Conservation (phyloP, 352 stramenopile species). For the Globisporangium barbulae region DNA sequence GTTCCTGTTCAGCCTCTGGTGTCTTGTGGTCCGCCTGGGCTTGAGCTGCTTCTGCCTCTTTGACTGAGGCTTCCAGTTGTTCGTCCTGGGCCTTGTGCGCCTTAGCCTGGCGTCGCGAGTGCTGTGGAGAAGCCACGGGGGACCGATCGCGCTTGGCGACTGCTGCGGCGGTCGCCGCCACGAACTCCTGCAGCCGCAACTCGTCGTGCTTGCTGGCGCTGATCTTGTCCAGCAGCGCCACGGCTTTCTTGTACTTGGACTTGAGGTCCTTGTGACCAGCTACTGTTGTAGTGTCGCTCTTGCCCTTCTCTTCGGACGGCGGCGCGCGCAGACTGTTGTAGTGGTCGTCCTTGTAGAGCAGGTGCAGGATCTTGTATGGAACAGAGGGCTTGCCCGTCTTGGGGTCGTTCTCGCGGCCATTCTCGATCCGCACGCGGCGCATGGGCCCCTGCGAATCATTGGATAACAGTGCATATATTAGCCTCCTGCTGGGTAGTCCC, state of each 20-base stretch:
- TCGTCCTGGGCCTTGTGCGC: background rate
- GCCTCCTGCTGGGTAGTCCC: too few relatives aligned
- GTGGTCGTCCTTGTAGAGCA: constrained; percentile 49
- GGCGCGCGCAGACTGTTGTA: constrained; percentile 46
- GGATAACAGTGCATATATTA: background rate
- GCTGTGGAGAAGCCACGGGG: constrained; percentile 5
- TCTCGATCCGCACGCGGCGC: constrained; percentile 41
- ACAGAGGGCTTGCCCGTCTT: constrained; percentile 6
- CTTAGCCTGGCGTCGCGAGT: constrained; percentile 1
- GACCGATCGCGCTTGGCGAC: constrained; percentile 20
- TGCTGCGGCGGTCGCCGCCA: background rate
- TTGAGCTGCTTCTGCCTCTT: background rate
- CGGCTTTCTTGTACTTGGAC: background rate
- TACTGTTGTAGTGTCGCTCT: background rate
- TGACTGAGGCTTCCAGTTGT: background rate
- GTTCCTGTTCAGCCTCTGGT: background rate
- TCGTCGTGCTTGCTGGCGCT: constrained; percentile 1
- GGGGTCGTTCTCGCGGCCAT: constrained; percentile 25
- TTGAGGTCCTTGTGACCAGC: background rate
- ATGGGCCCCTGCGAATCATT: constrained; percentile 22
- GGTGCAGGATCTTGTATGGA: constrained; percentile 35
- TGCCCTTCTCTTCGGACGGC: background rate
- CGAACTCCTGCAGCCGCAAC: background rate
- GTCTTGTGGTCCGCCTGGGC: background rate
- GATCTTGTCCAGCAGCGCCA: background rate